These are phyloP conservation scores for Leccinum disarticulatum DNA, from an alignment of 768 basidiomycete species.

Conservation along the genomic window DNA sequence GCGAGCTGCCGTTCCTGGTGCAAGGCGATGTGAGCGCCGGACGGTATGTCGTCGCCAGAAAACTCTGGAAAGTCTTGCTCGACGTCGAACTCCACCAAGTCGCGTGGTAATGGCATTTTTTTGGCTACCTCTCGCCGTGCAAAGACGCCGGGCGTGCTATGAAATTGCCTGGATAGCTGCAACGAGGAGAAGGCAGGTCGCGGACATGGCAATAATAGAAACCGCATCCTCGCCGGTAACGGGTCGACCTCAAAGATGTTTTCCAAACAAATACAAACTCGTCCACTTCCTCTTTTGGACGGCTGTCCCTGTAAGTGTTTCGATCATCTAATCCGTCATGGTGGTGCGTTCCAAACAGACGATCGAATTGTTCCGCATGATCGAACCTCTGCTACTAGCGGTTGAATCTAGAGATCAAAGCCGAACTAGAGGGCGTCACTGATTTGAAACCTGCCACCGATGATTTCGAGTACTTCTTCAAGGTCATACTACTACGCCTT, in stretches of 20 bases:
- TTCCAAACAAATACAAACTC: slow-evolving; percentile 29
- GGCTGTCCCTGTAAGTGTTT: neutral
- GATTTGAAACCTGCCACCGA: slow-evolving; percentile 61
- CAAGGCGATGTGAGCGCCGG: slow-evolving; percentile 69
- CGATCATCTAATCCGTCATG: slow-evolving; percentile 34
- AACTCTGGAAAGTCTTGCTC: slow-evolving; percentile 37
- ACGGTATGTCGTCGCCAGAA: slow-evolving; percentile 58
- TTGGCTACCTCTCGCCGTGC: slow-evolving; percentile 21
- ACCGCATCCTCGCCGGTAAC: slow-evolving; percentile 20
- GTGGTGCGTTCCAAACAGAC: slow-evolving; percentile 44
- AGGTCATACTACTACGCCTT: slow-evolving; percentile 41
- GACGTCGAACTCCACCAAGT: slow-evolving; percentile 34
- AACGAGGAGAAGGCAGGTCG: slow-evolving; percentile 14
- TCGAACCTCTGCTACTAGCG: slow-evolving; percentile 36
- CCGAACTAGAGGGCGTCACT: slow-evolving; percentile 79
- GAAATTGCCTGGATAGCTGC: slow-evolving; percentile 21
- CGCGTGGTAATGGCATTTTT: slow-evolving; percentile 40
- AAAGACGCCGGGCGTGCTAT: slow-evolving; percentile 21
- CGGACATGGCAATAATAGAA: slow-evolving; percentile 16
- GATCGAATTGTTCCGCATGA: neutral
- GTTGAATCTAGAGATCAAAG: slow-evolving; percentile 68
- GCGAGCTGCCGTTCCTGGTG: slow-evolving; percentile 72
- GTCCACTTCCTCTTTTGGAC: neutral
- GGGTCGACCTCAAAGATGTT: neutral
- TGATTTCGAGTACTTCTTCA: slow-evolving; percentile 79